phyloP scores from a whole-genome alignment of 352 stramenopile genomes.

The Pythium dissotocum region DNA sequence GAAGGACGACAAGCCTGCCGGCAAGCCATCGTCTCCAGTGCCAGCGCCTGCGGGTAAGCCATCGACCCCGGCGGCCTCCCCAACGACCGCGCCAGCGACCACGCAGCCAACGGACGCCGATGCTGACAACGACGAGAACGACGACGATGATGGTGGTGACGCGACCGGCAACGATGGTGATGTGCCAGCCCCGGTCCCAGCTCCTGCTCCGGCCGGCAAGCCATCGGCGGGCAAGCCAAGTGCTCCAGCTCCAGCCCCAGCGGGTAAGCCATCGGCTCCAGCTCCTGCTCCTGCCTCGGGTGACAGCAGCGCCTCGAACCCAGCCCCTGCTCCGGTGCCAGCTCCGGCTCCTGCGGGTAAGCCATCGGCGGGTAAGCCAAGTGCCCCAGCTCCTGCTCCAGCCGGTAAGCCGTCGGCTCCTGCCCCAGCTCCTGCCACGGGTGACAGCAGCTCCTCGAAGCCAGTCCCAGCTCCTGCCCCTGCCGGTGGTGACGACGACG shows the following conservation, averaged over 20 bases:
- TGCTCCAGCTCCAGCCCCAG: background rate
- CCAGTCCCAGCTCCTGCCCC: background rate
- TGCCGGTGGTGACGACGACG: constrained; percentile 17
- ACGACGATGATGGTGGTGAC: constrained; percentile 6
- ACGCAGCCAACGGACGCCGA: background rate
- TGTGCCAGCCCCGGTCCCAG: constrained; percentile 1
- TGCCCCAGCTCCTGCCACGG: background rate
- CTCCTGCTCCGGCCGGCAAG: constrained; percentile 6
- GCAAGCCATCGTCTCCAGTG: background rate
- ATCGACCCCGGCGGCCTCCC: constrained; percentile 1
- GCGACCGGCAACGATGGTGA: background rate
- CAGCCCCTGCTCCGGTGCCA: background rate
- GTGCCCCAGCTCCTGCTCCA: background rate
- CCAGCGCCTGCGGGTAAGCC: background rate
- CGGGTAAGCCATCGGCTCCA: constrained; percentile 7
- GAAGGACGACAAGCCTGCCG: constrained; percentile 4
- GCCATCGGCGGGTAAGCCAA: too few species aligned
- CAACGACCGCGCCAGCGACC: background rate
- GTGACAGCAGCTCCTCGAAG: constrained; percentile 1
- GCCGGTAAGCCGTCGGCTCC: background rate
- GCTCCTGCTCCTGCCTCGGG: constrained; percentile 14
- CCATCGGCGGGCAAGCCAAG: too few species aligned
- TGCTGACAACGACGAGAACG: too few species aligned
- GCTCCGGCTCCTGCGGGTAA: background rate
- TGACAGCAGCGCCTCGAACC: background rate